These are phyloP conservation scores for Verticillium isaacii DNA, from an alignment of 2,329 filamentous ascomycete species.

Conservation along the genomic window DNA sequence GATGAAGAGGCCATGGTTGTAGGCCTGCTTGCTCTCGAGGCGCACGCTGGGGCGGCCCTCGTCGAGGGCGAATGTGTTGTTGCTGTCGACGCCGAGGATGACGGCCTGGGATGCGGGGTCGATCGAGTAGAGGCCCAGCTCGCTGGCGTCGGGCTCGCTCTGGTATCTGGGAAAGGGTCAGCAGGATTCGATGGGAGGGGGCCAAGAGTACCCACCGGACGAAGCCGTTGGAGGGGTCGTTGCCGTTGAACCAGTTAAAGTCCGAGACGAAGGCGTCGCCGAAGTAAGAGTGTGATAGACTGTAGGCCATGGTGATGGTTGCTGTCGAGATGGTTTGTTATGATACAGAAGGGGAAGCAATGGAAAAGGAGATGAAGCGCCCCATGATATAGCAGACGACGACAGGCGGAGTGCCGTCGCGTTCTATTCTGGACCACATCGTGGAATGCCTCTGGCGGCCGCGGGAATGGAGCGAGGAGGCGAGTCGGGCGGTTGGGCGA, in stretches of 20 bases:
- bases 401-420: background rate
- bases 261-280: slow-evolving; percentile 37
- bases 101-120: slow-evolving; percentile 35
- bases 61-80: slow-evolving; percentile 27
- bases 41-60: slow-evolving; percentile 57
- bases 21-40: slow-evolving; percentile 59
- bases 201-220: slow-evolving; percentile 1
- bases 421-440: background rate
- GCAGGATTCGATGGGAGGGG: background rate
- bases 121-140: slow-evolving; percentile 34
- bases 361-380: background rate
- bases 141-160: slow-evolving; percentile 31
- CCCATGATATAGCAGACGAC: background rate
- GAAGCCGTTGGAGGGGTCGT: slow-evolving; percentile 59
- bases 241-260: slow-evolving; percentile 45
- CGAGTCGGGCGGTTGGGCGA: background rate
- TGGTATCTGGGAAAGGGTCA: slow-evolving; percentile 33
- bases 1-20: slow-evolving; percentile 64
- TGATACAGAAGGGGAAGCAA: background rate
- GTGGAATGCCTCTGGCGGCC: background rate
- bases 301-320: slow-evolving; percentile 23
- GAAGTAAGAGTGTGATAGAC: slow-evolving; percentile 35
- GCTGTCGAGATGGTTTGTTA: background rate
- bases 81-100: slow-evolving; percentile 40
- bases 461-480: background rate